These are phyloP conservation scores for Alternaria infectoria DNA, from an alignment of 2,329 filamentous ascomycete genomes.

Conservation along the genomic window DNA sequence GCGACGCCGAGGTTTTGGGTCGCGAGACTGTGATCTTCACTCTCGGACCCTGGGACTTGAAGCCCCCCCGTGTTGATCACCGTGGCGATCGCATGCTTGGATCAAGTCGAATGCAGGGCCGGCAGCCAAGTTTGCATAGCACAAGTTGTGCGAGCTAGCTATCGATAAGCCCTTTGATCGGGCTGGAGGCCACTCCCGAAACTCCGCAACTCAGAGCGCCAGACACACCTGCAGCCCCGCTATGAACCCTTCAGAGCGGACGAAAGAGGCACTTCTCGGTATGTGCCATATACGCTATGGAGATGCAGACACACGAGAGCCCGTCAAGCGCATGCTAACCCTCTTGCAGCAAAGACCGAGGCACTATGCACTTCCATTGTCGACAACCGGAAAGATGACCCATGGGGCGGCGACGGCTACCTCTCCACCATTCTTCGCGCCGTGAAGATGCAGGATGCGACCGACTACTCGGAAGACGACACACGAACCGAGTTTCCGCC, in stretches of 20 bases:
- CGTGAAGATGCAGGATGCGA: slow-evolving; percentile 56
- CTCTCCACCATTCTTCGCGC: slow-evolving; percentile 63
- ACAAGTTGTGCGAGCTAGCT: background rate
- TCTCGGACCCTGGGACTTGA: background rate
- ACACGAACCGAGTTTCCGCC: slow-evolving; percentile 12
- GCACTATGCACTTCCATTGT: slow-evolving; percentile 51
- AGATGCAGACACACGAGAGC: background rate
- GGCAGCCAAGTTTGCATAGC: background rate
- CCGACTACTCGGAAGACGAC: slow-evolving; percentile 15
- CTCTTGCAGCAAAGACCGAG: slow-evolving; percentile 47
- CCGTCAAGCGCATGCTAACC: background rate
- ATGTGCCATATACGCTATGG: slow-evolving; percentile 2
- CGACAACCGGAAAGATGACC: slow-evolving; percentile 50
- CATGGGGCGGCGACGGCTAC: slow-evolving; percentile 41
- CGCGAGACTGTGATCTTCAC: background rate
- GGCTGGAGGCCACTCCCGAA: background rate
- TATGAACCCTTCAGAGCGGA: slow-evolving; percentile 53
- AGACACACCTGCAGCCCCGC: background rate
- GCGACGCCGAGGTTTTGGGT: background rate
- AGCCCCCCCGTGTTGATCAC: background rate
- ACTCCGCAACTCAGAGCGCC: background rate
- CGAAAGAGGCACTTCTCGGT: slow-evolving; percentile 51
- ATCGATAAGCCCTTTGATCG: slow-evolving; percentile 10
- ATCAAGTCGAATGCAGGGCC: background rate
- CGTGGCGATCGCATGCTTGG: background rate